Evolutionary conservation across 2,329 filamentous ascomycete genomes (phyloP), one percentile per base, ranked within the genome.

Genomic region (Alternaria burnsii): DNA sequence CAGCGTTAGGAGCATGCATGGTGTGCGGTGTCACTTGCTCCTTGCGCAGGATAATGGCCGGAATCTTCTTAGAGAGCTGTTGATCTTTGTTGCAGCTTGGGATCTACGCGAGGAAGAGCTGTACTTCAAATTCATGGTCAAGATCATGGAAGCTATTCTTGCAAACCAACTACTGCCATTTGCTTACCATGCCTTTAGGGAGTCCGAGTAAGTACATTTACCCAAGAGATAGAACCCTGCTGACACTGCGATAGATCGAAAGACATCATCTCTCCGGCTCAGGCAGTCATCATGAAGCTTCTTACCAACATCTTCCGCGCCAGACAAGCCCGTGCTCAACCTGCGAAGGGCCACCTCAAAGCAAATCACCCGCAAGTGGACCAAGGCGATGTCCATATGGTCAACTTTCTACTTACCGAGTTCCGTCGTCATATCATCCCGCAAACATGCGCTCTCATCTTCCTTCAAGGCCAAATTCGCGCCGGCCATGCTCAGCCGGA

Each of bases 61-160:
- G 68, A 97, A 96, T 73, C 83, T 98, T 4, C 83, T 98, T 1
- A 86, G 94, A 57, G 94, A 98, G 77, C 87, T 98, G 72, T 84
- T 98, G 43, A 96, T 98, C 59, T 97, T 97, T 76, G 97, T 97
- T 64, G 94, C 94, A 5, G 94, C 97, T 9, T 98, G 94, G 94
- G 94, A 97, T 74, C 89, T 97, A 71, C 91, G 93, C 41, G 94
- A 98, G 76, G 90, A 94, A 61, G 93, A 96, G 62, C 87, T 97
- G 38, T 97, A 97, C 73, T 97, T 97, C 82, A 94, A 97, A 77
- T 92, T 97, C 77, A 97, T 96, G 78, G 91, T 93, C 44, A 94
- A 97, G 78, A 97, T 98, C 61, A 92, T 97, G 80, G 92, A 97
- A 75, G 92, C 94, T 0, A 91, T 97, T 47, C 88, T 97, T 52